phyloP scores from a whole-genome alignment of 139 green algal species.

The Bryopsis sp. region DNA sequence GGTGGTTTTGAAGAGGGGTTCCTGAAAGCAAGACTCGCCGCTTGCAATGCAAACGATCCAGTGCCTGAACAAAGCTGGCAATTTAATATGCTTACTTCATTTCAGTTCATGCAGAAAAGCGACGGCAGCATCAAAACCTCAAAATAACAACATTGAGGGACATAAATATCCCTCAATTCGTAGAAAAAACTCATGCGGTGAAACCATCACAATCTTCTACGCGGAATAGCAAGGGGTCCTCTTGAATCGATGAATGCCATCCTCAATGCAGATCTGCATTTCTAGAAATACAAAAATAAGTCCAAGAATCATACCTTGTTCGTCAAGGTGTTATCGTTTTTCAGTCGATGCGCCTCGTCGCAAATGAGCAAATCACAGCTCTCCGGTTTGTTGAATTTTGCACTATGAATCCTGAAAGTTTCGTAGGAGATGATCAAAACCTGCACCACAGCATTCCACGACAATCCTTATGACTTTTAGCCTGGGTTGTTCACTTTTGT shows the following conservation, averaged over 20 bases:
- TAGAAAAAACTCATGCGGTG: no score
- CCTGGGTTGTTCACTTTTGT: background rate
- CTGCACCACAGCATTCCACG: slow-evolving; percentile 25
- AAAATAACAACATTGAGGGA: no score
- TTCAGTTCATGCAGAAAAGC: no score
- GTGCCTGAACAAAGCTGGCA: slow-evolving; percentile 49
- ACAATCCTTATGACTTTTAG: background rate
- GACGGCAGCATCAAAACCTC: no score
- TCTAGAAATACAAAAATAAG: no score
- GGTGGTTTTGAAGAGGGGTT: slow-evolving; percentile 93
- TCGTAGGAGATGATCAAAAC: slow-evolving; percentile 93
- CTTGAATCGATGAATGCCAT: no score
- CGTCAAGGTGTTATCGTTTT: slow-evolving; percentile 91
- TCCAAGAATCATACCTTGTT: no score
- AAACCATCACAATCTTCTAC: no score
- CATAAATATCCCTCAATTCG: no score
- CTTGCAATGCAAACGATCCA: slow-evolving; percentile 71
- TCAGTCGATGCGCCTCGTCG: slow-evolving; percentile 95
- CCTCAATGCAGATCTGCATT: no score
- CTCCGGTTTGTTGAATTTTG: slow-evolving; percentile 43
- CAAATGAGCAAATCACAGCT: slow-evolving; percentile 94
- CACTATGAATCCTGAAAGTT: slow-evolving; percentile 88
- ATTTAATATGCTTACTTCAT: no score
- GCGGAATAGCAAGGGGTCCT: no score
- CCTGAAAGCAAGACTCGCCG: slow-evolving; percentile 91